These are phyloP conservation scores for Stachybotrys elegans DNA, from an alignment of 2,329 filamentous ascomycete genomes.

Conservation along the genomic window DNA sequence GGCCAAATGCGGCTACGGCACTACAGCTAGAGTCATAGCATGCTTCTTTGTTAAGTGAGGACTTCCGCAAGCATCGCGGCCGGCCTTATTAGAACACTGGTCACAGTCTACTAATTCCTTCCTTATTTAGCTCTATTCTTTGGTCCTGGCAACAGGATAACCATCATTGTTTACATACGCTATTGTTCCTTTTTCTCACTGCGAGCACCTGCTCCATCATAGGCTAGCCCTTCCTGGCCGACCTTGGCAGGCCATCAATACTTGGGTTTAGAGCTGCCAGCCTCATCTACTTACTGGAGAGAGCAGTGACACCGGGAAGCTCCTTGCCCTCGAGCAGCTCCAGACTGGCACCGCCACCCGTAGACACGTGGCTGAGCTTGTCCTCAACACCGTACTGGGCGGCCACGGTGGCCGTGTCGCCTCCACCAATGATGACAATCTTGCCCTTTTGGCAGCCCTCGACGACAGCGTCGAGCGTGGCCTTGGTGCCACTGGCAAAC, in stretches of 20 bases:
- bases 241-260: constrained; percentile 17
- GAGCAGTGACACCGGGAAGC: constrained; percentile 84
- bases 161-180: too few relatives aligned
- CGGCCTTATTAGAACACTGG: too few relatives aligned
- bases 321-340: constrained; percentile 98
- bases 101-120: too few relatives aligned
- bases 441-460: constrained; percentile 68
- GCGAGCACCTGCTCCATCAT: too few relatives aligned
- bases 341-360: constrained; percentile 89
- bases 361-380: constrained; percentile 97
- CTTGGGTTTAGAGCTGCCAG: constrained; percentile 1
- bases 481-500: constrained; percentile 89
- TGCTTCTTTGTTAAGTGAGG: too few relatives aligned
- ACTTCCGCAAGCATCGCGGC: too few relatives aligned
- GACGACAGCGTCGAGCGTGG: constrained; percentile 84
- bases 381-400: constrained; percentile 95
- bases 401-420: constrained; percentile 95
- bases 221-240: constrained; percentile 28
- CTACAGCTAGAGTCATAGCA: too few relatives aligned
- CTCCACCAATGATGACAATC: constrained; percentile 97
- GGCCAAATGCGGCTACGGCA: too few relatives aligned
- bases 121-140: too few relatives aligned
- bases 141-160: too few relatives aligned
- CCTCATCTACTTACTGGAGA: constrained; percentile 68
- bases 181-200: too few relatives aligned